A percentile compares a stretch with the other conserved stretches of the same genome.
phyloP scores from a whole-genome alignment of 805 yeast species.

The Saccharomycopsis amapae region DNA sequence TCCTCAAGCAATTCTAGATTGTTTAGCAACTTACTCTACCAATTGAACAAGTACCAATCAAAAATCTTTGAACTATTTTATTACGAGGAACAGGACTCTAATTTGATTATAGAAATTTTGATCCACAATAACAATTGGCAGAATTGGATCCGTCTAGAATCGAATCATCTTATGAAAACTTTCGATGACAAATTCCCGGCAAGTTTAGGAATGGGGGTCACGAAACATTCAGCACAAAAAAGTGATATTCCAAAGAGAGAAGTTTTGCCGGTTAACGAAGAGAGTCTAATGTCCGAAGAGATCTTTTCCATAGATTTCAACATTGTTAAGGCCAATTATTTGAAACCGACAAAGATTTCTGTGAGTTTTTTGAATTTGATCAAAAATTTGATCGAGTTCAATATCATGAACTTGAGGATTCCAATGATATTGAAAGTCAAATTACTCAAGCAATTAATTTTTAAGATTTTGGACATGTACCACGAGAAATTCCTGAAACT shows the following conservation, averaged over 20 bases:
- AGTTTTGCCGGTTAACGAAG: background rate
- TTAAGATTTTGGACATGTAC: conserved; percentile 9
- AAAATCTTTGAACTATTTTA: conserved; percentile 14
- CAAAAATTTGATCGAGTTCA: conserved; percentile 16
- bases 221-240: background rate
- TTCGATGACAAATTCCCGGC: conserved; percentile 15
- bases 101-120: conserved; percentile 7
- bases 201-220: background rate
- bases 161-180: conserved; percentile 1
- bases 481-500: conserved; percentile 10
- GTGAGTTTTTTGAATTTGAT: conserved; percentile 14
- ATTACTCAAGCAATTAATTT: conserved; percentile 8
- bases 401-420: conserved; percentile 10
- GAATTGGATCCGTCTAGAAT: conserved; percentile 13
- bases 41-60: conserved; percentile 15
- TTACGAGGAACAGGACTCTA: background rate
- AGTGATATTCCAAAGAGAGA: no score
- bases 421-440: conserved; percentile 11
- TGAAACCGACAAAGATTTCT: conserved; percentile 18
- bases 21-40: conserved; percentile 20
- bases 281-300: conserved; percentile 3
- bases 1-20: conserved; percentile 11
- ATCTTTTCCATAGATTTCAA: conserved; percentile 16
- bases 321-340: conserved; percentile 8
- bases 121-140: conserved; percentile 12